Base-by-base conservation (phyloP, 179 eudicot species). In the Gypsophila paniculata region DNA sequence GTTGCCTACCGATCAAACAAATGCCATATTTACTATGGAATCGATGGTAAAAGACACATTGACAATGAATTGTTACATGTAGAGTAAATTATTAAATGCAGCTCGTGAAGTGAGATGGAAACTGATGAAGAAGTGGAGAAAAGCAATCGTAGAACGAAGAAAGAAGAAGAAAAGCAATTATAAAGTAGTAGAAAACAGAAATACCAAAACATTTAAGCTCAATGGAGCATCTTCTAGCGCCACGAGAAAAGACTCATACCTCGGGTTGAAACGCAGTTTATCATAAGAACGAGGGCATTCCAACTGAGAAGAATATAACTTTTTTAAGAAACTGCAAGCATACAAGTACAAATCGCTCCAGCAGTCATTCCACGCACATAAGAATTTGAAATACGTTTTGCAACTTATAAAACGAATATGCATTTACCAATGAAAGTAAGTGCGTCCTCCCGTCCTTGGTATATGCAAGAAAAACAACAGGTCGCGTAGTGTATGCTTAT, bases 231-330 rank as follows among this genome's bases (percentile, higher is more conserved):
- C n/a, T n/a, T n/a, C n/a, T n/a, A n/a, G n/a, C n/a, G n/a, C n/a
- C n/a, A n/a, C n/a, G 3, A 29, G 8, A 0, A 26, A 17, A 32
- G 15, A 32, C 34, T 19, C 15, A 72, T 86, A 94, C 99, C 95
- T 84, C 38, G 99, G 96, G 70, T 92, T 84, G 76, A 91, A 79
- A 62, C 95, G 90, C 72, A 92, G 72, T 77, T 88, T 94, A 80
- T 94, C 99, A 81, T 94, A 94, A 55, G 99, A 94, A 46, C 96
- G 96, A 22, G 99, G 99, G 60, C 99, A 94, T 71, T 91, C 95
- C 49, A 76, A 68, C 79, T 83, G 74, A 78, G 82, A 80, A 55
- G 93, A 69, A 80, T 90, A 94, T 77, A 94, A 70, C 85, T 87
- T 94, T 68, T 77, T 91, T 75, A 94, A 78, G 82, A 94, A 94